Evolutionary conservation across 2,329 filamentous ascomycete species (phyloP), one percentile per base, ranked within the genome.

Genomic region (Penicillium italicum): DNA sequence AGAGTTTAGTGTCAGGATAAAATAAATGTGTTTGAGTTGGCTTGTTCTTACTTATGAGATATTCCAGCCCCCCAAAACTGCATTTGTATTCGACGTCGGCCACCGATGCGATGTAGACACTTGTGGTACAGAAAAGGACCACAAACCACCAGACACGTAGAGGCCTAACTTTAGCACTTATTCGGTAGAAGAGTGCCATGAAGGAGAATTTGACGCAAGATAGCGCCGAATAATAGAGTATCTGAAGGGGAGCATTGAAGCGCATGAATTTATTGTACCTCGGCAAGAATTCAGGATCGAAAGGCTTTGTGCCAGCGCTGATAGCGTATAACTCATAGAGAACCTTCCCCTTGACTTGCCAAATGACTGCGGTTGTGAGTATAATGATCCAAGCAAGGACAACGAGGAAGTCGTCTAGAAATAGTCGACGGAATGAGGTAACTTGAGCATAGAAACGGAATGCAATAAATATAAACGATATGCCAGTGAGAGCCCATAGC

Each of bases 151-250:
- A 63, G 16, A 59, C 50, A 2, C 54, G 59, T 11, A 60, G 50
- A 18, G 22, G 30, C 16, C 51, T 60, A 11, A 64, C 31, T n/a
- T 59, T 62, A 4, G 53, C 54, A 10, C 57, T 53, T 1, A 64
- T 52, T 6, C 54, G 52, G 30, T 58, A 59, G 47, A 64, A 64
- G 26, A 64, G 56, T 20, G 54, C 20, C 46, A 64, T 28, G 16
- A 64, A 64, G 1, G 59, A 60, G 16, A 62, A 57, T 30, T 64
- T 64, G 24, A 64, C 51, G 26, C 50, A 49, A 57, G 55, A 62
- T 9, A 63, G 28, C 4, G 51, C 56, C 1, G 61, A 50, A 20
- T 63, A 63, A 11, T 62, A 63, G 0, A 64, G 24, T 40, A 62
- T 61, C 38, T 59, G 41, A 10, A 63, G 33, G 3, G 57, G 60